Base-by-base conservation (phyloP, 176 grass and related monocot species). In the Tuctoria greenei region DNA sequence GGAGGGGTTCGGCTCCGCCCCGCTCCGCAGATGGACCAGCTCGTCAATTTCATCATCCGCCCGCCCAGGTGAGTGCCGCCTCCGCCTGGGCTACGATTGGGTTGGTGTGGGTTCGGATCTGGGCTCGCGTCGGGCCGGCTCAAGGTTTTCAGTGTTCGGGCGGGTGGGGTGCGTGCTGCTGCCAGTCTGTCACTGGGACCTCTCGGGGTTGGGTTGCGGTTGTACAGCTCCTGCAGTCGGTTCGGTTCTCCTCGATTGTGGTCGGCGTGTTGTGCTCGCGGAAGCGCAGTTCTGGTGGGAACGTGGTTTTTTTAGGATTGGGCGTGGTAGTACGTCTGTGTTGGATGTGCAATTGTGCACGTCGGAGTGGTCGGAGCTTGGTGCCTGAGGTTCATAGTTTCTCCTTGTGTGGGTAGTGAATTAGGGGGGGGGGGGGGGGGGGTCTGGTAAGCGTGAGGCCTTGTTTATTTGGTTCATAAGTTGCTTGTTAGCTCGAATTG, bases 1-100 rank as follows among this genome's bases (percentile, higher is more conserved):
- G 75, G 66, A 52, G 79, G 40, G 26, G 6, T 17, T 28, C 35
- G 63, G n/a, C 15, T 15, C 15, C 28, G n/a, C 15, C 10, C 15
- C 28, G 50, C 14, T 31, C 31, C 31, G 45, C 27, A 69, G 59
- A 99, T 99, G 95, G 95, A 99, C 51, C 95, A 99, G 89, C 95
- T 99, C 79, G 95, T 99, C 69, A 99, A 92, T 92, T 99, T 95
- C 82, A 95, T 99, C 95, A 99, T 99, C 74, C 91, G 95, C 9
- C 95, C 95, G 40, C 95, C 91, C 68, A 95, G 95, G 95, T 99
- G 86, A 80, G 67, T 26, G 34, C 44, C 76, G 40, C 52, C 24
- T 15, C 40, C 55, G 10, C n/a, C n/a, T n/a, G n/a, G n/a, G n/a
- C 61, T 24, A 5, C 21, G 47, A 66, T 74, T 82, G 66, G 57